Evolutionary conservation across 2,329 filamentous ascomycete genomes (phyloP).

Genomic region (Fusarium abutilonis): DNA sequence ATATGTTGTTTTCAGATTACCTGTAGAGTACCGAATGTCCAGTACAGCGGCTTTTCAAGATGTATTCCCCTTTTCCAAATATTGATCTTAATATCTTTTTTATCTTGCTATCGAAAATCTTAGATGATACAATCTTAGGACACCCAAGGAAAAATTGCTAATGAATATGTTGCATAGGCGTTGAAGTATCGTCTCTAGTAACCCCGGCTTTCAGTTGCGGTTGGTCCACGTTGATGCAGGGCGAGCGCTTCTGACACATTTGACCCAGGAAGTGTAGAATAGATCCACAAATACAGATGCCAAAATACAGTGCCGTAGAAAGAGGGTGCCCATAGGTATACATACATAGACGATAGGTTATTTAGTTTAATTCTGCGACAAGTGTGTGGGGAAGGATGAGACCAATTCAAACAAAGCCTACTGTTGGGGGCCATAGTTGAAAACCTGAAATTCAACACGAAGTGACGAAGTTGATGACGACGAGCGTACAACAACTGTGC

Average conservation of each 20-base stretch:
- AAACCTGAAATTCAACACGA: constrained; percentile 19
- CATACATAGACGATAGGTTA: no score
- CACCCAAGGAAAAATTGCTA: not conserved
- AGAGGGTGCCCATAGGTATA: no score
- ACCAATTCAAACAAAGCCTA: constrained; percentile 5
- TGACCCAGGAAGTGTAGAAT: constrained; percentile 9
- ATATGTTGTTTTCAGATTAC: constrained; percentile 2
- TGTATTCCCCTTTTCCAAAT: not conserved
- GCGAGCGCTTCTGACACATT: constrained; percentile 24
- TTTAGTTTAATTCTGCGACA: constrained; percentile 15
- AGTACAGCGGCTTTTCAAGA: constrained; percentile 5
- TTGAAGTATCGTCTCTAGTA: constrained; percentile 31
- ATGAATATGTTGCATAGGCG: constrained; percentile 1
- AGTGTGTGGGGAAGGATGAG: constrained; percentile 15
- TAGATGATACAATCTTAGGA: not conserved
- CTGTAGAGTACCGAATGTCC: not conserved
- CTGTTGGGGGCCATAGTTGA: constrained; percentile 15
- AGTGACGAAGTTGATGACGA: constrained; percentile 29
- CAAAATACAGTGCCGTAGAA: constrained; percentile 6
- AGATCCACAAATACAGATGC: constrained; percentile 16
- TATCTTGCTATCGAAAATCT: not conserved
- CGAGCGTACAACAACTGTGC: constrained; percentile 2
- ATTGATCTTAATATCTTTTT: not conserved
- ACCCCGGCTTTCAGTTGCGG: constrained; percentile 24
- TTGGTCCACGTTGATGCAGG: constrained; percentile 43